Percentiles rank a stretch among this genome's conserved stretches.
Evolutionary conservation across 2,329 filamentous ascomycete genomes (phyloP).

Genomic region (Whalleya microplaca): DNA sequence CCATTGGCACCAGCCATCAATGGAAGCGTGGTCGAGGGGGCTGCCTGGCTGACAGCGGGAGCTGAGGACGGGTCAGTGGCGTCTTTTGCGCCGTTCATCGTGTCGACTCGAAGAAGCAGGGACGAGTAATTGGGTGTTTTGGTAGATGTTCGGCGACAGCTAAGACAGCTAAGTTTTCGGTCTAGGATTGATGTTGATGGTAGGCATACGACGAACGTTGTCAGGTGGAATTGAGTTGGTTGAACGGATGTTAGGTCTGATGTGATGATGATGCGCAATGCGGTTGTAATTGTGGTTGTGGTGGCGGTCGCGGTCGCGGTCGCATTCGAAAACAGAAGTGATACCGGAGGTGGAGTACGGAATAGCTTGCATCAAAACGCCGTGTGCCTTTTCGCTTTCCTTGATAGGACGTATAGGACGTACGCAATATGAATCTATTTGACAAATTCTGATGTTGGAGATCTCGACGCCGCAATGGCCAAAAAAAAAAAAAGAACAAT

Average conservation of each 20-base stretch:
- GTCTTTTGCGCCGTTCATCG: constrained; percentile 35
- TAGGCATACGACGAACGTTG: constrained; percentile 2
- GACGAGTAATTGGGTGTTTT: neutral
- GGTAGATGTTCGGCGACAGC: constrained; percentile 2
- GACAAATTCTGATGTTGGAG: constrained; percentile 1
- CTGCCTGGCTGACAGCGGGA: constrained; percentile 9
- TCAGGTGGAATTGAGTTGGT: constrained; percentile 10
- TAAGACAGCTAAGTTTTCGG: constrained; percentile 4
- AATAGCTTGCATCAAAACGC: neutral
- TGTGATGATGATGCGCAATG: constrained; percentile 6
- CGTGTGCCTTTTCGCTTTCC: neutral
- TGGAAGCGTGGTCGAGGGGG: constrained; percentile 26
- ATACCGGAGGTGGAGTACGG: neutral
- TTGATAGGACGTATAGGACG: neutral
- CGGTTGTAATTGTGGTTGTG: too few relatives aligned
- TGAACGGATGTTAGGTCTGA: constrained; percentile 2
- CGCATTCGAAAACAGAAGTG: constrained; percentile 5
- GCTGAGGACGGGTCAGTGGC: constrained; percentile 19
- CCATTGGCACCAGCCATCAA: constrained; percentile 41
- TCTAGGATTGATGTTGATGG: constrained; percentile 1
- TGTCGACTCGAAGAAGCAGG: constrained; percentile 3
- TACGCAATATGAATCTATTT: neutral
- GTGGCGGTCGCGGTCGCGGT: constrained; percentile 9
- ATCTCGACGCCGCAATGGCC: constrained; percentile 5
- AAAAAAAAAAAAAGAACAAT: neutral